These are phyloP conservation scores for Flaveria bidentis DNA, from an alignment of 129 eudicot species.

Conservation along the genomic window DNA sequence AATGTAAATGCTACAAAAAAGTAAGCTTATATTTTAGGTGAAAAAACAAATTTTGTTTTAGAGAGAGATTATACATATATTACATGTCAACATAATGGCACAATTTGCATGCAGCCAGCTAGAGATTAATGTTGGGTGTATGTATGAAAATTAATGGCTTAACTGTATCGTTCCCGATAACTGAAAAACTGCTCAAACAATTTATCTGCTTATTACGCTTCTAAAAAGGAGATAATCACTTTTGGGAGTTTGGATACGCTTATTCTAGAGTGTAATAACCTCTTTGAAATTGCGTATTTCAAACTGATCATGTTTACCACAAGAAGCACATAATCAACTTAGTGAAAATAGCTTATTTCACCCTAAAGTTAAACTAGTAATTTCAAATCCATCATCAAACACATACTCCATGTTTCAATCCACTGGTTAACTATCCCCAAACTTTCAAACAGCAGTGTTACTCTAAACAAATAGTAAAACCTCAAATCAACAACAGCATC, in stretches of 20 bases:
- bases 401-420: slow-evolving; percentile 10
- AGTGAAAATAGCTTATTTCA: neutral
- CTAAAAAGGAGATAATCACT: neutral
- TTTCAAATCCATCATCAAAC: neutral
- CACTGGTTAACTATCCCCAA: neutral
- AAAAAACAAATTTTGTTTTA: neutral
- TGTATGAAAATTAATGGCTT: neutral
- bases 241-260: neutral
- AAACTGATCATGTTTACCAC: neutral
- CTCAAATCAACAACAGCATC: slow-evolving; percentile 12
- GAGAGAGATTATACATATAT: slow-evolving; percentile 2
- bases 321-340: neutral
- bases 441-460: neutral
- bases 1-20: slow-evolving; percentile 13
- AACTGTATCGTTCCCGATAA: neutral
- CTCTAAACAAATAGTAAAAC: neutral
- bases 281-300: neutral
- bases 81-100: neutral
- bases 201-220: neutral
- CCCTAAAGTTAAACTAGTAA: slow-evolving; percentile 5
- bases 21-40: slow-evolving; percentile 14
- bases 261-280: neutral
- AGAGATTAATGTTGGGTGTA: neutral
- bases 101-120: neutral
- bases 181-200: neutral